Conservation (phyloP, 1,139 yeast species). For the Waltiozyma solani region DNA sequence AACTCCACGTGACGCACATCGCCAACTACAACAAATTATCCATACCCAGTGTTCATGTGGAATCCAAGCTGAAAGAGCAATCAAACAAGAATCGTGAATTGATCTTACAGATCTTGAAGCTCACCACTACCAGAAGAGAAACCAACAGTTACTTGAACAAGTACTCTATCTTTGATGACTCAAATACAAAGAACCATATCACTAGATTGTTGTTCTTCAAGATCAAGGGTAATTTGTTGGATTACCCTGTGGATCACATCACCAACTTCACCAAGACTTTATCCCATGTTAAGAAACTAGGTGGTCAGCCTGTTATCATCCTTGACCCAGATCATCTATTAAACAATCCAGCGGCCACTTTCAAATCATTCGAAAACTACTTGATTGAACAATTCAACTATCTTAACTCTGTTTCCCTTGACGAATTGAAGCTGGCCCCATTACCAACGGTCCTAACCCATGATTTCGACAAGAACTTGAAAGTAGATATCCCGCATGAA, state of each 20-base stretch:
- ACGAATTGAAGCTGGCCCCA: conserved; percentile 8
- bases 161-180: conserved; percentile 30
- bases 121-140: conserved; percentile 73
- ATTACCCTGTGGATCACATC: conserved; percentile 18
- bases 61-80: conserved; percentile 8
- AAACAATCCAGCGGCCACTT: conserved; percentile 2
- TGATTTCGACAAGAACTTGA: background rate
- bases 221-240: conserved; percentile 28
- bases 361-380: conserved; percentile 11
- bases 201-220: conserved; percentile 40
- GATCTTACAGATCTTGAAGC: conserved; percentile 57
- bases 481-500: conserved; percentile 5
- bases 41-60: background rate
- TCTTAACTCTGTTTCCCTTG: conserved; percentile 4
- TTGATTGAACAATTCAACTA: conserved; percentile 14
- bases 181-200: conserved; percentile 23
- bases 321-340: conserved; percentile 20
- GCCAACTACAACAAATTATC: conserved; percentile 1
- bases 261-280: conserved; percentile 25
- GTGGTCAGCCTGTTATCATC: conserved; percentile 29
- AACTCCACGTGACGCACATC: background rate
- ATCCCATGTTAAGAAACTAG: conserved; percentile 27
- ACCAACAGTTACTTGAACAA: conserved; percentile 56
- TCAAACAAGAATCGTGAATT: conserved; percentile 36
- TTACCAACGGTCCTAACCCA: conserved; percentile 10